These are phyloP conservation scores for Lobosporangium transversale DNA, from an alignment of 192 early-diverging fungal species.

Conservation along the genomic window DNA sequence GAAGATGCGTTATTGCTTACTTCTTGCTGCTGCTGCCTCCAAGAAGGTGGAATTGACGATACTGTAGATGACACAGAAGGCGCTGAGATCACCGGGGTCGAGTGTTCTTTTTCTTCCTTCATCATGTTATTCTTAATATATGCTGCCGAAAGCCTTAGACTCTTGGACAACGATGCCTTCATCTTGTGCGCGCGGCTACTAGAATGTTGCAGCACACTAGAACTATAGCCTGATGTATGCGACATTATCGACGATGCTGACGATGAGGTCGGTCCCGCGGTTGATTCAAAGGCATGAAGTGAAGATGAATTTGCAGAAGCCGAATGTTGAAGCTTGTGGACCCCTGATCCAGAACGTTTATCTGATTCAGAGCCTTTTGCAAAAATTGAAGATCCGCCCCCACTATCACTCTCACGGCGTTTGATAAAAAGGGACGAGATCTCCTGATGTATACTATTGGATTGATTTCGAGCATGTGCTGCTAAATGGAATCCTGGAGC, in stretches of 20 bases:
- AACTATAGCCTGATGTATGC: background rate
- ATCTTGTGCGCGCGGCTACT: slow-evolving; percentile 42
- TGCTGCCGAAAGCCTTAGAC: slow-evolving; percentile 35
- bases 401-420: slow-evolving; percentile 30
- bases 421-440: slow-evolving; percentile 27
- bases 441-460: slow-evolving; percentile 34
- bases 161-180: slow-evolving; percentile 46
- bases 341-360: slow-evolving; percentile 6
- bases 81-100: background rate
- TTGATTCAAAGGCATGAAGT: background rate
- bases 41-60: background rate
- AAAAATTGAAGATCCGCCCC: slow-evolving; percentile 9
- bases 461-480: slow-evolving; percentile 9
- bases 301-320: slow-evolving; percentile 3
- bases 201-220: background rate
- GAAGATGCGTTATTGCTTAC: background rate
- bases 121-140: slow-evolving; percentile 54
- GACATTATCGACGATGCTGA: background rate
- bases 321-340: slow-evolving; percentile 20
- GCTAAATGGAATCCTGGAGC: slow-evolving; percentile 15
- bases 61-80: background rate
- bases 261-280: background rate
- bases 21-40: background rate
- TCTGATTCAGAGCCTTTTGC: too few relatives aligned
- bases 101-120: slow-evolving; percentile 37